Conservation (phyloP, 116 monocot genomes). For the Cymodocea nodosa region DNA sequence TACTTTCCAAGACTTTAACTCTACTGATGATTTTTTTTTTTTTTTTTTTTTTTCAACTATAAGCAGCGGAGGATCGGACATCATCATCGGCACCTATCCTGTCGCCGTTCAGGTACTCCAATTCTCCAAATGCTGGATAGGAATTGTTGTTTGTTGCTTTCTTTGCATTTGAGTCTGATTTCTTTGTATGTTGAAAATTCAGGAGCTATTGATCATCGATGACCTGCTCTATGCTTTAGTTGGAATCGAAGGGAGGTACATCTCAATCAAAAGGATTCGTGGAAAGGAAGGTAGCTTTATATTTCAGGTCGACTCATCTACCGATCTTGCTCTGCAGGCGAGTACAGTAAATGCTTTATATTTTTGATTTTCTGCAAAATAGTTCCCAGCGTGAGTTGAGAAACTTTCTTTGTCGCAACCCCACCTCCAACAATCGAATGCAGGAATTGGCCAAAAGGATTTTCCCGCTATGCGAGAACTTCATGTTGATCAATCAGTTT, state of each 20-base stretch:
- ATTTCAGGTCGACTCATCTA: constrained; percentile 79
- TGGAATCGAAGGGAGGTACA: constrained; percentile 88
- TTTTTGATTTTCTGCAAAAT: neutral
- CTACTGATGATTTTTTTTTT: neutral
- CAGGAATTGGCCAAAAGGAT: constrained; percentile 78
- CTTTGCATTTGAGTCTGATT: no score
- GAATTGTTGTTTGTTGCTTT: neutral
- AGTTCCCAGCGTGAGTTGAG: neutral
- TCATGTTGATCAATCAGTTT: constrained; percentile 64
- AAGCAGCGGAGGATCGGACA: constrained; percentile 40
- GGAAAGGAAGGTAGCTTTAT: constrained; percentile 56
- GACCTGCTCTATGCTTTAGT: constrained; percentile 78
- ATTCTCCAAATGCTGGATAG: neutral
- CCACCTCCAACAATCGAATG: constrained; percentile 4
- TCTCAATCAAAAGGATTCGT: constrained; percentile 63
- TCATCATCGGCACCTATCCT: constrained; percentile 77
- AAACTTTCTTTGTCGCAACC: neutral
- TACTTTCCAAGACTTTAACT: neutral
- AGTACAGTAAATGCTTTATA: neutral
- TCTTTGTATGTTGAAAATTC: constrained; percentile 1
- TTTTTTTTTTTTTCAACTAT: neutral
- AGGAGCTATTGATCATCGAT: constrained; percentile 91
- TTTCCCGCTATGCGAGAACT: constrained; percentile 82
- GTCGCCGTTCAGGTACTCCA: constrained; percentile 74
- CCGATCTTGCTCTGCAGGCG: constrained; percentile 90